These are phyloP conservation scores for Helianthus annuus DNA, from an alignment of 129 eudicot species.

Conservation along the genomic window DNA sequence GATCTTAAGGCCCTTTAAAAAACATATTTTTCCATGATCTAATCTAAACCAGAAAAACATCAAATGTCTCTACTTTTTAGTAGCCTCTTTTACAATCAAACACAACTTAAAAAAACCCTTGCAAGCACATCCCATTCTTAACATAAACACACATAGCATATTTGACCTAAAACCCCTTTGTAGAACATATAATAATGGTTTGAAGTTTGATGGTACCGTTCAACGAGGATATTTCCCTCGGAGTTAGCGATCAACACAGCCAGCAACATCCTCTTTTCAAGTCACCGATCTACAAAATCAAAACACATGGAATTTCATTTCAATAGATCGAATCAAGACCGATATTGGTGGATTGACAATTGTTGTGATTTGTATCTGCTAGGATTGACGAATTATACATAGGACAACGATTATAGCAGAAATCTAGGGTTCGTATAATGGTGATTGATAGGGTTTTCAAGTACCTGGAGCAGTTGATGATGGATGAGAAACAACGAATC, in stretches of 20 bases:
- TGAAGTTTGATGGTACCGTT: constrained; percentile 58
- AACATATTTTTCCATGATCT: background rate
- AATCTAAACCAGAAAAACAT: background rate
- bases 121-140: too few relatives aligned
- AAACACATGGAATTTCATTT: background rate
- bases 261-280: constrained; percentile 56
- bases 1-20: background rate
- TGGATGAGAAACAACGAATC: background rate
- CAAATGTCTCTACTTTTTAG: background rate
- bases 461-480: constrained; percentile 2
- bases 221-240: constrained; percentile 97
- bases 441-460: background rate
- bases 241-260: constrained; percentile 91
- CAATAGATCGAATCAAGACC: background rate
- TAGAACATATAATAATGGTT: background rate
- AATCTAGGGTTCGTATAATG: background rate
- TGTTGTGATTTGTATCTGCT: background rate
- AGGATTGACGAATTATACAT: background rate
- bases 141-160: background rate
- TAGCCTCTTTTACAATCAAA: background rate
- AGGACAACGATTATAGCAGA: background rate
- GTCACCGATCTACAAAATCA: constrained; percentile 8
- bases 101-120: too few relatives aligned
- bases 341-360: background rate
- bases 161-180: background rate